phyloP scores from a whole-genome alignment of 331 rosid genomes.

The Acacia pycnantha region DNA sequence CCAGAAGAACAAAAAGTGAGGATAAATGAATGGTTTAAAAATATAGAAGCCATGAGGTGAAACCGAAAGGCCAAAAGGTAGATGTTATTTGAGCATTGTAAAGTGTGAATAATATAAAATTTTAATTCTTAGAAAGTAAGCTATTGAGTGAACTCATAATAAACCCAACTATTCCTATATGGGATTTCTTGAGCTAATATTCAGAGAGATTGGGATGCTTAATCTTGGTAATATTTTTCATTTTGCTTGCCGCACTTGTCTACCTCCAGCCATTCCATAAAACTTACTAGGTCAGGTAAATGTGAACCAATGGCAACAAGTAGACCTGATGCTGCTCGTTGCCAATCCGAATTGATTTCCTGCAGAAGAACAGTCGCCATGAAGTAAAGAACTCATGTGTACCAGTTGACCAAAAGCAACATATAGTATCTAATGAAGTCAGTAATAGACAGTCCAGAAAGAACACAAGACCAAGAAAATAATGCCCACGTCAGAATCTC shows the following conservation, averaged over 20 bases:
- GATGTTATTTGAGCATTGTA: neutral
- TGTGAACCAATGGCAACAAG: slow-evolving; percentile 93
- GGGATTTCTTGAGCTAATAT: slow-evolving; percentile 14
- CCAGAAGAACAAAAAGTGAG: slow-evolving; percentile 23
- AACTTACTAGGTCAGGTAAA: slow-evolving; percentile 91
- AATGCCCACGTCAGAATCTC: neutral
- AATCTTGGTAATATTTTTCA: slow-evolving; percentile 8
- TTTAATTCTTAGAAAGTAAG: slow-evolving; percentile 14
- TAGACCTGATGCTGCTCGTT: slow-evolving; percentile 81
- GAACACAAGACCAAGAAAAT: slow-evolving; percentile 17
- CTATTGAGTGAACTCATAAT: slow-evolving; percentile 5
- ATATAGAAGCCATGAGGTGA: slow-evolving; percentile 17
- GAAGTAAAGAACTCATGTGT: neutral
- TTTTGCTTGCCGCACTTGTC: slow-evolving; percentile 4
- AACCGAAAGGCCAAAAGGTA: neutral
- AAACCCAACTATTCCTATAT: neutral
- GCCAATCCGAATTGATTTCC: slow-evolving; percentile 94
- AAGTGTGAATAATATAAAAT: neutral
- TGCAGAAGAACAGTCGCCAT: slow-evolving; percentile 35
- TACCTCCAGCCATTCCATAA: slow-evolving; percentile 18
- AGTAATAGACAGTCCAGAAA: slow-evolving; percentile 16
- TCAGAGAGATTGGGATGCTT: slow-evolving; percentile 10
- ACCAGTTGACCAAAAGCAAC: slow-evolving; percentile 14
- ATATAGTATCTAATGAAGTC: slow-evolving; percentile 3
- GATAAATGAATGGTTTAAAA: neutral